Percentiles rank a stretch among this genome's conserved stretches.
Conservation (phyloP, 179 eudicot species). For the Beta corolliflora region DNA sequence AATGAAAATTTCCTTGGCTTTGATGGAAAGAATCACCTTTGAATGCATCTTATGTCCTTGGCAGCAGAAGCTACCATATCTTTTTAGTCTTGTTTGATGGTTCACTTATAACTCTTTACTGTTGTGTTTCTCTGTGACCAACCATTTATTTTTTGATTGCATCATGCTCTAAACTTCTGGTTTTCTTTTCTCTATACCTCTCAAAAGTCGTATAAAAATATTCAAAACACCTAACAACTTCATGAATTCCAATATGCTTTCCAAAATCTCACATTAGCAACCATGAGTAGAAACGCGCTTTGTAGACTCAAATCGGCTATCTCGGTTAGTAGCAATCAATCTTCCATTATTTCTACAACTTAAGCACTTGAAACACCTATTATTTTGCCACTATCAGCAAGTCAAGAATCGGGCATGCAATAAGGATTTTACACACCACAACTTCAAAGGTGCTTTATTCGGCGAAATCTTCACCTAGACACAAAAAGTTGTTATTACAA, state of each 20-base stretch:
- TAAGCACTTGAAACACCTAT: constrained; percentile 31
- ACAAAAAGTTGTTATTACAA: constrained; percentile 24
- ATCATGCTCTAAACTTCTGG: no score
- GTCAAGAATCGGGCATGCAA: constrained; percentile 24
- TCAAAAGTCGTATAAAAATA: neutral
- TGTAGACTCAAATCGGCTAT: constrained; percentile 24
- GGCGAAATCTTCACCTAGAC: constrained; percentile 25
- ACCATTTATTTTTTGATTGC: no score
- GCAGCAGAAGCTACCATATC: neutral
- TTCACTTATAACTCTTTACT: neutral
- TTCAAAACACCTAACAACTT: constrained; percentile 4
- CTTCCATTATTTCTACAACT: constrained; percentile 22
- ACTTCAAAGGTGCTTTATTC: constrained; percentile 15
- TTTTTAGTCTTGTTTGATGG: neutral
- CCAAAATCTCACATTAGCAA: neutral
- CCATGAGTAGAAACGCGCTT: neutral
- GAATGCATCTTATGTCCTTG: neutral
- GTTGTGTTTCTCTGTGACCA: neutral
- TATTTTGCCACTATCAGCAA: neutral
- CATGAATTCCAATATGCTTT: neutral
- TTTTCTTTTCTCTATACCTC: neutral
- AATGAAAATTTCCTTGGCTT: neutral
- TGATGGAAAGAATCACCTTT: no score
- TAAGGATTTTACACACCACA: constrained; percentile 19
- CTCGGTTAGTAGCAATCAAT: constrained; percentile 14